Percentiles rank a stretch among this genome's conserved stretches.
These are phyloP conservation scores for Nicotiana undulata DNA, from an alignment of 257 asterid genomes.

Conservation along the genomic window DNA sequence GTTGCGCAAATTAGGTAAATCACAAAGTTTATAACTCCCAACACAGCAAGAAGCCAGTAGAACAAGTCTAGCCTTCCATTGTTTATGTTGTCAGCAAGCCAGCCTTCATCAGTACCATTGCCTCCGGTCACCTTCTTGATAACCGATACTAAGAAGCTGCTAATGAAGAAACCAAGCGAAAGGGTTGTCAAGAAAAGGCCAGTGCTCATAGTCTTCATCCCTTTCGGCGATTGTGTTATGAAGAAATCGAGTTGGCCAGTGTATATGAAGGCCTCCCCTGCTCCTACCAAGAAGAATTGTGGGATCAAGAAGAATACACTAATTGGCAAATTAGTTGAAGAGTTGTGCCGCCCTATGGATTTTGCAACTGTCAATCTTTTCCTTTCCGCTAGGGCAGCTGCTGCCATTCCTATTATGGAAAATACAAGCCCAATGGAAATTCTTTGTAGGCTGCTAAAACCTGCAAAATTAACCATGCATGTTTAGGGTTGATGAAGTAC, in stretches of 20 bases:
- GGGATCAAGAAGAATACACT: conserved; percentile 71
- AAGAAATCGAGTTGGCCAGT: conserved; percentile 91
- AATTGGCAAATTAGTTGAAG: conserved; percentile 40
- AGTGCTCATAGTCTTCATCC: conserved; percentile 93
- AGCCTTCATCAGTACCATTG: conserved; percentile 26
- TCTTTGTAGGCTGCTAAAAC: conserved; percentile 56
- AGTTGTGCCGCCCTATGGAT: conserved; percentile 5
- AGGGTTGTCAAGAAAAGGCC: conserved; percentile 81
- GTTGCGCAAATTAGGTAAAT: conserved; percentile 51
- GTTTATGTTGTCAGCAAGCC: conserved; percentile 81
- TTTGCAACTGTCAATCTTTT: conserved; percentile 56
- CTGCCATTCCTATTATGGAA: conserved; percentile 71
- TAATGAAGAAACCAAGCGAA: conserved; percentile 68
- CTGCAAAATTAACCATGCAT: conserved; percentile 9
- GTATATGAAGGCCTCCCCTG: conserved; percentile 87
- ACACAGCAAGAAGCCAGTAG: conserved; percentile 54
- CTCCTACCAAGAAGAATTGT: conserved; percentile 70
- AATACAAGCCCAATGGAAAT: conserved; percentile 56
- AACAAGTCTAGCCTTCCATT: conserved; percentile 71
- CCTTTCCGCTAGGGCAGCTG: conserved; percentile 53
- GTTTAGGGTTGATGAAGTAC: background rate
- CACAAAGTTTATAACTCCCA: conserved; percentile 53
- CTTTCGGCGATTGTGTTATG: conserved; percentile 76
- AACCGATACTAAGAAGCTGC: conserved; percentile 63
- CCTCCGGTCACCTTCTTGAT: conserved; percentile 48